Evolutionary conservation across 805 yeast genomes (phyloP).

Genomic region (Saturnispora sekii): DNA sequence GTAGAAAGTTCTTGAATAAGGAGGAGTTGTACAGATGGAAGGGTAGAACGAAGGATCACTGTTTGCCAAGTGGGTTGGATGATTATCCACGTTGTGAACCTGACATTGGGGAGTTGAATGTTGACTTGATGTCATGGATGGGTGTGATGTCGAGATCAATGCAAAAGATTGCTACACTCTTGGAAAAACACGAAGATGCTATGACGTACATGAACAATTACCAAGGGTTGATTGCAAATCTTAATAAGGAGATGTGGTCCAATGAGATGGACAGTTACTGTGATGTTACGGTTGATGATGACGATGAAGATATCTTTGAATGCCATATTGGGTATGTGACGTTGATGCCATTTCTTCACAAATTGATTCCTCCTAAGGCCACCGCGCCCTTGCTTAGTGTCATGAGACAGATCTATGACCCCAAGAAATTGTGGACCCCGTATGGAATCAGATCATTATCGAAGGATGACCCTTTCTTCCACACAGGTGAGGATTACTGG

Average conservation of each 20-base stretch:
- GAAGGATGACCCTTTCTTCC: conserved; percentile 51
- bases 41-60: conserved; percentile 78
- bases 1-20: conserved; percentile 39
- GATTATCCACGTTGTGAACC: conserved; percentile 90
- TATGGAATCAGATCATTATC: conserved; percentile 81
- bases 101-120: conserved; percentile 82
- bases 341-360: conserved; percentile 73
- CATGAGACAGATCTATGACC: conserved; percentile 52
- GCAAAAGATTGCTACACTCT: conserved; percentile 55
- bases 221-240: conserved; percentile 46
- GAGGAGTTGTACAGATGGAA: conserved; percentile 84
- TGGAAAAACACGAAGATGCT: conserved; percentile 53
- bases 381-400: conserved; percentile 37
- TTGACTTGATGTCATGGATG: conserved; percentile 86
- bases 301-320: conserved; percentile 52
- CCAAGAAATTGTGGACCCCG: conserved; percentile 64
- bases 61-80: conserved; percentile 89
- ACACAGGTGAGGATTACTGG: conserved; percentile 89
- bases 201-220: conserved; percentile 44
- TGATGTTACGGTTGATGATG: conserved; percentile 73
- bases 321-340: conserved; percentile 89
- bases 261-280: conserved; percentile 59
- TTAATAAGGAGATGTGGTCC: conserved; percentile 77
- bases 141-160: conserved; percentile 86
- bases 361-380: conserved; percentile 44